Conservation (phyloP, 1,284 basidiomycete species). For the Ustanciosporium gigantosporum region DNA sequence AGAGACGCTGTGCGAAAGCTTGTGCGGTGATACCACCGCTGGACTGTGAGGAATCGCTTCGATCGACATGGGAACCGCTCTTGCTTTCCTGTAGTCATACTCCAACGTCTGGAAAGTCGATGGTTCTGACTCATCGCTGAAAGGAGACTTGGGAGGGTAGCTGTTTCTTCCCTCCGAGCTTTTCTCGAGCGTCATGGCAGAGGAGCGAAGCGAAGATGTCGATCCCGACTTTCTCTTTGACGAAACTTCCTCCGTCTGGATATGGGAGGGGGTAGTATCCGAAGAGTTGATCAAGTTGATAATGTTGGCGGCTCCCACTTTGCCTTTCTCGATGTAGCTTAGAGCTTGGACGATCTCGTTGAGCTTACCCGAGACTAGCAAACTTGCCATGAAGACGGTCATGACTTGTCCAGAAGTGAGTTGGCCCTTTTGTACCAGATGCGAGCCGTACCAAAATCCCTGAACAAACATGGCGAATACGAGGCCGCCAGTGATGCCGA, state of each 20-base stretch:
- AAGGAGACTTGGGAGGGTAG: neutral
- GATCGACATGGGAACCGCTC: conserved; percentile 42
- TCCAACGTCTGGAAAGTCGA: conserved; percentile 14
- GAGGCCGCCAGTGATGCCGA: conserved; percentile 71
- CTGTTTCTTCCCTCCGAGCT: neutral
- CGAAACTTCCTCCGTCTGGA: neutral
- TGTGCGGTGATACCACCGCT: neutral
- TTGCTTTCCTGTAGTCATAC: conserved; percentile 15
- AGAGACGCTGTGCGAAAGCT: too few species aligned
- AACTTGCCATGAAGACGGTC: conserved; percentile 94
- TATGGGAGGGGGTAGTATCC: neutral
- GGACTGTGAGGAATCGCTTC: conserved; percentile 22
- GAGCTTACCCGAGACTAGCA: conserved; percentile 82
- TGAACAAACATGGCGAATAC: conserved; percentile 92
- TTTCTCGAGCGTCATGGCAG: neutral
- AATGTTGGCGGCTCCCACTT: conserved; percentile 77
- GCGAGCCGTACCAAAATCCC: conserved; percentile 92
- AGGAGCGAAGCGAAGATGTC: conserved; percentile 3
- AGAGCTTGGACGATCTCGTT: conserved; percentile 83
- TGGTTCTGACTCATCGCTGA: neutral
- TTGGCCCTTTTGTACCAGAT: conserved; percentile 76
- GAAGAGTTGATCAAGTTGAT: conserved; percentile 67
- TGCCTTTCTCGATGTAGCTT: conserved; percentile 79
- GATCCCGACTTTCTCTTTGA: neutral
- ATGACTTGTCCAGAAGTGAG: conserved; percentile 78